Evolutionary conservation across 306 rosid species (phyloP).

Genomic region (Dryas alaskensis): DNA sequence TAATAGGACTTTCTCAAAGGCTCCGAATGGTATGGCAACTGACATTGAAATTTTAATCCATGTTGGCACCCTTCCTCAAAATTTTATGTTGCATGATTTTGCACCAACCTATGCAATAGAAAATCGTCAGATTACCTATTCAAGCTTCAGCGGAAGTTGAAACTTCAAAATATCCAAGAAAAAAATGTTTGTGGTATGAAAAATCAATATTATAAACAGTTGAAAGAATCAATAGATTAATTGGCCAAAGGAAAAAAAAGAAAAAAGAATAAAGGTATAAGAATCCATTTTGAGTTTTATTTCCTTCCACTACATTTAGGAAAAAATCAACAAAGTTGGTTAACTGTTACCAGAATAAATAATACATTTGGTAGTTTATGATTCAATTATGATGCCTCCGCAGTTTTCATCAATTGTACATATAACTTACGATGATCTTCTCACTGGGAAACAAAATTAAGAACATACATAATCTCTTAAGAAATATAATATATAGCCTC

Average conservation of each 20-base stretch:
- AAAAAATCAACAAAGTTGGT: not conserved
- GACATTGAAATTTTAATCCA: constrained; percentile 41
- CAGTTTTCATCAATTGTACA: not conserved
- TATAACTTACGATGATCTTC: constrained; percentile 7
- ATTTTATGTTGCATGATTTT: constrained; percentile 34
- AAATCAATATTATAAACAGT: not conserved
- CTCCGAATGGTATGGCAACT: constrained; percentile 38
- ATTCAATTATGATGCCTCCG: constrained; percentile 4
- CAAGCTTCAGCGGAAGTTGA: not conserved
- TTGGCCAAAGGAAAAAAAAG: not conserved
- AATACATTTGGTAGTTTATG: not conserved
- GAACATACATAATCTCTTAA: not conserved
- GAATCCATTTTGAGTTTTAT: too few species aligned
- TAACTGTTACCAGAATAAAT: not conserved
- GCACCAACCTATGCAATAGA: constrained; percentile 31
- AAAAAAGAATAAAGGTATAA: not conserved
- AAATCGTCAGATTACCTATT: not conserved
- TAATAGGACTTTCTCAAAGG: constrained; percentile 29
- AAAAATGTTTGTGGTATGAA: not conserved
- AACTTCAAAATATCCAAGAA: not conserved
- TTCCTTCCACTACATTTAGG: not conserved
- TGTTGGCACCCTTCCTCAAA: constrained; percentile 31
- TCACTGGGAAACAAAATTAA: not conserved
- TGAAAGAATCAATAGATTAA: not conserved
- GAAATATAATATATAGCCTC: not conserved